Base-by-base conservation (phyloP, 306 rosid genomes). In the Cicer bijugum region DNA sequence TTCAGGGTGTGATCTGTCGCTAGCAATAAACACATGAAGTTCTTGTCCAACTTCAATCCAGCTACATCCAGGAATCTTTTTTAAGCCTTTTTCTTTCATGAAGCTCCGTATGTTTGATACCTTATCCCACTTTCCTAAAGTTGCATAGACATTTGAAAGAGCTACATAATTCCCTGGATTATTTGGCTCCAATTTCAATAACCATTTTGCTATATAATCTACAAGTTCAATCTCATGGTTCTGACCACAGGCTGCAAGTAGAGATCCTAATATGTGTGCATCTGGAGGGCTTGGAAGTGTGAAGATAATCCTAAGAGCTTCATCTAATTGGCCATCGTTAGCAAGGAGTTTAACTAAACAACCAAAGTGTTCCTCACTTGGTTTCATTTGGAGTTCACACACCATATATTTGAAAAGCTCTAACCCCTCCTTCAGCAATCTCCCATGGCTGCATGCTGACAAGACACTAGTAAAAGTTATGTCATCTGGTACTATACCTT, bases 131-230 rank as follows among this genome's bases (percentile, higher is more conserved):
- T 84, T 89, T 84, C 92, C 90, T 2, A 84, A 64, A 33, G 82
- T 78, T 70, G 96, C 89, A 83, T 88, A 84, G 8, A 85, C 78
- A 83, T 91, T 91, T 61, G 97, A 89, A 55, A 86, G 82, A 23
- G 97, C 91, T 75, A 91, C 89, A 66, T 86, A 91, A 48, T 91
- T 93, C 62, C 98, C 96, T 0, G 97, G 78, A 77, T 91, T 91
- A 73, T 86, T 78, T 33, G 92, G 96, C 28, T 93, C 92, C 64
- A 86, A 75, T 62, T 86, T 82, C 72, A 78, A 33, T 53, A 91
- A 62, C 78, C 84, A 76, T 60, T 81, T 73, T 38, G 89, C 89
- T 47, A 91, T 69, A 57, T 77, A 81, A 48, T 76, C 85, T 17
- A 86, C 89, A 15, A 91, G 88, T 80, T 89, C 90, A 72, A 78